Evolutionary conservation across 2,329 filamentous ascomycete species (phyloP), one percentile per base, ranked within the genome.

Genomic region (Knoxdaviesia proteae): DNA sequence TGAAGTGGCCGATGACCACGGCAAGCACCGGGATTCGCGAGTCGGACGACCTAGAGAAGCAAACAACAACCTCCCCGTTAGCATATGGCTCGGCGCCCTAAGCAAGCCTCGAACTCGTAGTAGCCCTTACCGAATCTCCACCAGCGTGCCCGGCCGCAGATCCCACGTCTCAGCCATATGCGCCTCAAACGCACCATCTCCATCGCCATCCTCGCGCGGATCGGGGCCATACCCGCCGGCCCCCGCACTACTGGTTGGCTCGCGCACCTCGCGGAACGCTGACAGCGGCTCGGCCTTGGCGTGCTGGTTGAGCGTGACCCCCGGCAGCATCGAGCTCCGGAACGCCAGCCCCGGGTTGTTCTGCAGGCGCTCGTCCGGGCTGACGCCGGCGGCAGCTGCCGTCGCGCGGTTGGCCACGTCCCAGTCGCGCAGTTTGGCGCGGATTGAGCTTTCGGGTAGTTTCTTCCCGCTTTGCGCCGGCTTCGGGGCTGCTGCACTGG

Each of bases 1-100:
- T 61, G 47, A 68, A 61, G 42, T 57, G 62, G 9, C 69, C 69
- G 6, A 76, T 56, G 48, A 67, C 71, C 38, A 76, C 52, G 8
- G 62, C 71, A 38, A 75, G 57, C 10, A 70, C 47, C 5, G 65
- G 63, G 20, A 64, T 55, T 31, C 66, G 58, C 7, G 61, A 62
- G n/a, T 57, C 54, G 6, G 55, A 49, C 32, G 53, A 54, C 34
- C 58, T 60, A 43, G 20, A n/a, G 29, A 8, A 6, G 36, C 20
- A 20, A 20, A 20, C 20, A 20, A 20, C 20, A 20, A 3, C 20
- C 20, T 20, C 20, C 20, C 20, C 20, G 42, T 46, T 7, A 49
- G 47, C 30, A 20, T 7, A 11, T 32, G 32, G 32, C 5, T 6
- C 10, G n/a, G 11, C 11, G 4, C 32, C n/a, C 20, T 36, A 8